phyloP scores from a whole-genome alignment of 139 green algal species.

The Pedinophyceae sp. region DNA sequence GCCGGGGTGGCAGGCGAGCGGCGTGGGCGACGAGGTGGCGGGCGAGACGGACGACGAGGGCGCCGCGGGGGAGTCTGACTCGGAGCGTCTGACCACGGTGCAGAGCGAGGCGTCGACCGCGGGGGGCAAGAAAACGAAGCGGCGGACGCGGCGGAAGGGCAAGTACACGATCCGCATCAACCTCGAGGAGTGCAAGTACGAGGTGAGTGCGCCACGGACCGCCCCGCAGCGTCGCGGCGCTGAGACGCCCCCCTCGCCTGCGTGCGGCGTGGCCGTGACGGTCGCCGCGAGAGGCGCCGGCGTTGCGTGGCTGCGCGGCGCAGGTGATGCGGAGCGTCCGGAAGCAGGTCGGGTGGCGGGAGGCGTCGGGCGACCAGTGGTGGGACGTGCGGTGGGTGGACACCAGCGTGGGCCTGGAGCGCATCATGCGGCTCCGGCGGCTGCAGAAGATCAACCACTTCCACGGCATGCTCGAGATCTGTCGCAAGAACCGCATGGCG shows the following conservation, averaged over 20 bases:
- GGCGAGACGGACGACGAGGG: no score
- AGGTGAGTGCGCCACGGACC: no score
- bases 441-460: slow-evolving; percentile 42
- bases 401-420: slow-evolving; percentile 16
- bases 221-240: no score
- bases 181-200: neutral
- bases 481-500: slow-evolving; percentile 45
- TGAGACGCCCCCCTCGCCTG: no score
- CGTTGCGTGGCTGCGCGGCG: neutral
- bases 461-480: slow-evolving; percentile 36
- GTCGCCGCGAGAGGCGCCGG: neutral
- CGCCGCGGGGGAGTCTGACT: no score
- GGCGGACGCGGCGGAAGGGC: neutral
- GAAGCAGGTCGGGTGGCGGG: neutral
- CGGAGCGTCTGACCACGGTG: neutral
- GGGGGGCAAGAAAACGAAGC: no score
- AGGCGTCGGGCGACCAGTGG: neutral
- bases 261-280: no score
- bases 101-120: neutral
- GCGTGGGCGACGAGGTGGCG: no score
- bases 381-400: slow-evolving; percentile 12
- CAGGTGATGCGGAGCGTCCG: neutral
- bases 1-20: no score
- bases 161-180: neutral
- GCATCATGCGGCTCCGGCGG: slow-evolving; percentile 11